Conservation (phyloP, 129 eudicot species). For the Lactuca sativa region DNA sequence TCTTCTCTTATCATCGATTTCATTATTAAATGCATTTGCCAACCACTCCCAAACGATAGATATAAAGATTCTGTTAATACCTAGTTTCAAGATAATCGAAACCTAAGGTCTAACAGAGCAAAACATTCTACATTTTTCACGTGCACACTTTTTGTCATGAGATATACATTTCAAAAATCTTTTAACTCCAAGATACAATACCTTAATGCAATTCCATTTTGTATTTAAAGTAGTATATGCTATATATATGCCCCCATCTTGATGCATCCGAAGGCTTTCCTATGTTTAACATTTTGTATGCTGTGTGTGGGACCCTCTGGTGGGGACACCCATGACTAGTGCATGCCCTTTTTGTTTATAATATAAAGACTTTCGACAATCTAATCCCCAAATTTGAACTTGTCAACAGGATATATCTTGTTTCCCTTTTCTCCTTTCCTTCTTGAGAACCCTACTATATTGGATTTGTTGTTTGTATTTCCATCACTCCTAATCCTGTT, state of each 20-base stretch:
- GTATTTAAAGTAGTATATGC: background rate
- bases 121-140: background rate
- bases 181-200: background rate
- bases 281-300: background rate
- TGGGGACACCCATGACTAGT: background rate
- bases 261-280: background rate
- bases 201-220: constrained; percentile 19
- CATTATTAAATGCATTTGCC: too few species aligned
- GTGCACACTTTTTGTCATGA: background rate
- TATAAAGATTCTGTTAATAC: background rate
- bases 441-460: constrained; percentile 23
- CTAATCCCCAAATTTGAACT: constrained; percentile 43
- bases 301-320: too few species aligned
- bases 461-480: constrained; percentile 17
- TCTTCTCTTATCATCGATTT: too few species aligned
- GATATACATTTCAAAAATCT: background rate
- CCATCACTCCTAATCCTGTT: constrained; percentile 30
- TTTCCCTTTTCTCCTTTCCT: constrained; percentile 32
- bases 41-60: too few species aligned
- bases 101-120: too few species aligned
- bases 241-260: constrained; percentile 1
- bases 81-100: too few species aligned
- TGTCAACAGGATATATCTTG: constrained; percentile 58
- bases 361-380: background rate
- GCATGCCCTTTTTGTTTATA: background rate